phyloP scores from a whole-genome alignment of 1,139 yeast genomes.

The Arxiozyma bovina region DNA sequence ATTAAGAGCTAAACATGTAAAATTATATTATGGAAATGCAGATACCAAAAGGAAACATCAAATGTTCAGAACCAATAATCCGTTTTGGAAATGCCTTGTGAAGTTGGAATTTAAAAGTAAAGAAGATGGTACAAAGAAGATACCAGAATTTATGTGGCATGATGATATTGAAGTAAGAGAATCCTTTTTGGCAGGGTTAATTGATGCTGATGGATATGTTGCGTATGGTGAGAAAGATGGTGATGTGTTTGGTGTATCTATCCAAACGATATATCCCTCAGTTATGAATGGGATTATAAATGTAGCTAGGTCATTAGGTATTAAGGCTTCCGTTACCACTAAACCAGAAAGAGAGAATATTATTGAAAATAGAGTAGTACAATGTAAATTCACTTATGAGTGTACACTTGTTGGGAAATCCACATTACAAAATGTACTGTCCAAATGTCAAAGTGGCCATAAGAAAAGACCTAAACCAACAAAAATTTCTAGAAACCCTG shows the following conservation, averaged over 20 bases:
- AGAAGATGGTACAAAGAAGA: slow-evolving; percentile 11
- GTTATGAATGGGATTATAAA: slow-evolving; percentile 28
- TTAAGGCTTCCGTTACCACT: slow-evolving; percentile 22
- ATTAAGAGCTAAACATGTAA: slow-evolving; percentile 23
- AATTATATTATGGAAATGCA: slow-evolving; percentile 16
- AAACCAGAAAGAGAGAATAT: slow-evolving; percentile 17
- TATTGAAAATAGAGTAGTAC: slow-evolving; percentile 17
- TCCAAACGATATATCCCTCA: slow-evolving; percentile 19
- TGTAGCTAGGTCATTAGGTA: slow-evolving; percentile 37
- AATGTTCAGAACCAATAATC: slow-evolving; percentile 1
- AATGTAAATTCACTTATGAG: slow-evolving; percentile 23
- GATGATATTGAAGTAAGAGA: slow-evolving; percentile 34
- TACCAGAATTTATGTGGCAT: slow-evolving; percentile 19
- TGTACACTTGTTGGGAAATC: slow-evolving; percentile 19
- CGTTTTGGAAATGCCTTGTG: slow-evolving; percentile 4
- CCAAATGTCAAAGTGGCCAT: slow-evolving; percentile 22
- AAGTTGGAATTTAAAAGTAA: slow-evolving; percentile 5
- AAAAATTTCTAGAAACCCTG: slow-evolving; percentile 14
- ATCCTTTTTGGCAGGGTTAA: slow-evolving; percentile 35
- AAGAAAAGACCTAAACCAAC: slow-evolving; percentile 14
- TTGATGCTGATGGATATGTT: slow-evolving; percentile 34
- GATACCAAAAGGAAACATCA: slow-evolving; percentile 1
- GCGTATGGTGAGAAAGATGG: slow-evolving; percentile 8
- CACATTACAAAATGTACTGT: slow-evolving; percentile 19
- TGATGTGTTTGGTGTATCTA: slow-evolving; percentile 22